phyloP scores from a whole-genome alignment of 306 rosid genomes.

The apple (Malus domestica) region DNA sequence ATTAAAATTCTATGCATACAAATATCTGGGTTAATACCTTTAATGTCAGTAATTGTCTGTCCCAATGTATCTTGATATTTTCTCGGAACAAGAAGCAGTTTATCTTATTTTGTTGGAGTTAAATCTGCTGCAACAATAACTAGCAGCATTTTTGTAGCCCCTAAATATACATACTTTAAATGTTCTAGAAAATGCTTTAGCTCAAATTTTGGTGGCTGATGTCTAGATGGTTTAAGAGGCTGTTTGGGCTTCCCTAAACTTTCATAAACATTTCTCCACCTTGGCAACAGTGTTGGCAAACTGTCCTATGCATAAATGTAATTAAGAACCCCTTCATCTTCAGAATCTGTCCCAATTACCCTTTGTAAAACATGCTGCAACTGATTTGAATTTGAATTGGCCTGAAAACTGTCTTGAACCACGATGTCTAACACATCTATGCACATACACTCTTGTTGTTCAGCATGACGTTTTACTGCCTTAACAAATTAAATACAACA shows the following conservation, averaged over 20 bases:
- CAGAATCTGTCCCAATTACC: not conserved
- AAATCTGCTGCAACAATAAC: too few relatives aligned
- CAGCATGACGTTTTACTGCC: not conserved
- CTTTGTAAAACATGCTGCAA: not conserved
- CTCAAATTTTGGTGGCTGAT: too few relatives aligned
- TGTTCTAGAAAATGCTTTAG: too few relatives aligned
- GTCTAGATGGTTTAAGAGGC: not conserved
- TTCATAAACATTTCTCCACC: not conserved
- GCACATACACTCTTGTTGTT: not conserved
- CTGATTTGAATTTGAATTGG: not conserved
- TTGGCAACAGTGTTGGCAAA: not conserved
- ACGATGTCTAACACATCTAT: not conserved
- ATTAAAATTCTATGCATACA: too few relatives aligned
- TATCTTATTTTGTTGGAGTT: too few relatives aligned
- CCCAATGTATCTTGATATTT: too few relatives aligned
- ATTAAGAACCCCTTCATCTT: not conserved
- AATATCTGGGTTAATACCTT: too few relatives aligned
- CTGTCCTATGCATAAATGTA: not conserved
- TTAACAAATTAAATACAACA: too few relatives aligned
- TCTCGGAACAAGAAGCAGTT: too few relatives aligned
- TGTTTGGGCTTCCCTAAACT: not conserved
- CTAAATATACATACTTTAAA: too few relatives aligned
- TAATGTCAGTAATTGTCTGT: too few relatives aligned
- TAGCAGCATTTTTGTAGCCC: too few relatives aligned
- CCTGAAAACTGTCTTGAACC: not conserved